Percentiles rank a stretch among this genome's conserved stretches.
Conservation (phyloP, 352 stramenopile species). For the Thraustochytrium sp. region DNA sequence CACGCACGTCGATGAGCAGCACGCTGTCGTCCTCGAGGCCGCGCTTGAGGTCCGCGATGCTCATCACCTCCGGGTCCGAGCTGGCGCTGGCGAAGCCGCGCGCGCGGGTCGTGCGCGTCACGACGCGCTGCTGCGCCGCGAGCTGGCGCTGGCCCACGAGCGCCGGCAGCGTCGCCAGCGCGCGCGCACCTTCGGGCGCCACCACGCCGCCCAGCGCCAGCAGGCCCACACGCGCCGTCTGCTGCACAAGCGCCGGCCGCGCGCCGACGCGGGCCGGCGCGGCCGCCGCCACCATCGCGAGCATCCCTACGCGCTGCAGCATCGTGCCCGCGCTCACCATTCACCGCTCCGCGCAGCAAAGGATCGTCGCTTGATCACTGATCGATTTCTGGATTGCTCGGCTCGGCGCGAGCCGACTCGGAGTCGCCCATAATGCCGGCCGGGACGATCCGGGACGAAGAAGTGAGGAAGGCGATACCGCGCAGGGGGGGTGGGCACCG, state of each 20-base stretch:
- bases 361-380: too few species aligned
- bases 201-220: not conserved
- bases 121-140: not conserved
- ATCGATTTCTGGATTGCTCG: too few species aligned
- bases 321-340: not conserved
- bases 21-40: not conserved
- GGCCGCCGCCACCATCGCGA: not conserved
- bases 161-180: not conserved
- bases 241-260: not conserved
- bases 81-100: not conserved
- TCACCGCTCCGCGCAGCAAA: not conserved
- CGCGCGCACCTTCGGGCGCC: not conserved
- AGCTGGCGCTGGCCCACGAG: not conserved
- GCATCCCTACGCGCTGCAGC: not conserved
- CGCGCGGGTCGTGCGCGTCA: not conserved
- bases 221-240: not conserved
- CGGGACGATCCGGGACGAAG: too few species aligned
- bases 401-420: too few species aligned
- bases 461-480: too few species aligned
- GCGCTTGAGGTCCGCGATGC: not conserved
- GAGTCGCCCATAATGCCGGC: too few species aligned
- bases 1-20: slow-evolving; percentile 17
- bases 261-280: not conserved
- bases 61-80: not conserved
- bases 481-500: too few species aligned